These are phyloP conservation scores for Penicillium odoratum DNA, from an alignment of 495 filamentous ascomycete species.

Conservation along the genomic window DNA sequence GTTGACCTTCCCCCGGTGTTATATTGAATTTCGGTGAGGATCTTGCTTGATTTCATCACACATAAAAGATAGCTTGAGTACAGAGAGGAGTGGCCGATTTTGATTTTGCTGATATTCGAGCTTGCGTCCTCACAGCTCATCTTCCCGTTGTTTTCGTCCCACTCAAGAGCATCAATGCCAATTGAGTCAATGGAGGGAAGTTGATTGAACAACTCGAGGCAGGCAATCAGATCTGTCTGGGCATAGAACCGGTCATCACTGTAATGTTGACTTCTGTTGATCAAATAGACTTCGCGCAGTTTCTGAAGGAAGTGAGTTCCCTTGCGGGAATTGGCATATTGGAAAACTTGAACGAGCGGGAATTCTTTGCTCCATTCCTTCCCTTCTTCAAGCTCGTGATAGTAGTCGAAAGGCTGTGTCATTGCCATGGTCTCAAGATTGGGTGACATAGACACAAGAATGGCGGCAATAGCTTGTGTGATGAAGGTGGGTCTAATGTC, in stretches of 20 bases:
- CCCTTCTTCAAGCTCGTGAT: background rate
- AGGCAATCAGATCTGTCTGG: conserved; percentile 13
- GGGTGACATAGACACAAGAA: conserved; percentile 30
- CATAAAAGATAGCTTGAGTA: conserved; percentile 11
- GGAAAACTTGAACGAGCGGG: conserved; percentile 21
- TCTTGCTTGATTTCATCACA: conserved; percentile 23
- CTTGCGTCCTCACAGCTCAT: background rate
- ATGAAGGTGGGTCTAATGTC: conserved; percentile 14
- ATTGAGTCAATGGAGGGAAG: conserved; percentile 30
- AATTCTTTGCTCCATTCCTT: background rate
- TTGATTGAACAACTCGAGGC: conserved; percentile 12
- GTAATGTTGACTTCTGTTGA: background rate
- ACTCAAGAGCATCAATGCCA: conserved; percentile 17
- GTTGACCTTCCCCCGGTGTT: conserved; percentile 22
- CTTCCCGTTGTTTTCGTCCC: conserved; percentile 6
- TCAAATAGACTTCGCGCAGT: conserved; percentile 24
- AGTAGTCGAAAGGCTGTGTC: conserved; percentile 9
- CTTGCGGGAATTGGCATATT: conserved; percentile 11
- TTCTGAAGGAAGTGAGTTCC: conserved; percentile 23
- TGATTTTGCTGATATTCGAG: conserved; percentile 24
- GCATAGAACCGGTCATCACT: conserved; percentile 21
- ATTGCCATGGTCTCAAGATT: conserved; percentile 23
- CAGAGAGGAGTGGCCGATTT: conserved; percentile 20
- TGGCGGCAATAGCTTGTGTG: conserved; percentile 24
- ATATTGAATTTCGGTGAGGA: conserved; percentile 21